phyloP scores from a whole-genome alignment of 306 rosid species.

The Lupinus albus region DNA sequence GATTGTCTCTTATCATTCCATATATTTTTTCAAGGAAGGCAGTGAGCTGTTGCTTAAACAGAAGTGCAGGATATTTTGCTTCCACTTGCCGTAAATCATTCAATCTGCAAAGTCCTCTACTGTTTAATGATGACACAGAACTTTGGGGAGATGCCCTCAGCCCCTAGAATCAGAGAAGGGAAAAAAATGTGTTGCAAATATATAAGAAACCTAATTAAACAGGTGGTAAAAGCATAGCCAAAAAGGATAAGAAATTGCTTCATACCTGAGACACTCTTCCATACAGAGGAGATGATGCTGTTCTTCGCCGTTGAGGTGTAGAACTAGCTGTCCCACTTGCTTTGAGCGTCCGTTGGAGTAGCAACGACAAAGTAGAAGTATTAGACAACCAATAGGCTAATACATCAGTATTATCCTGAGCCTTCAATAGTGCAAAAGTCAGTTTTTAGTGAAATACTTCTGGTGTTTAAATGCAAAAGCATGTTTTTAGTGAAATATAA shows the following conservation, averaged over 20 bases:
- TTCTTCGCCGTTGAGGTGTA: slow-evolving; percentile 97
- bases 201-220: slow-evolving; percentile 33
- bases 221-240: slow-evolving; percentile 10
- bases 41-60: slow-evolving; percentile 99
- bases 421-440: slow-evolving; percentile 55
- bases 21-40: slow-evolving; percentile 98
- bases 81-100: slow-evolving; percentile 98
- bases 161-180: slow-evolving; percentile 63
- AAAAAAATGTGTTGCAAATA: slow-evolving; percentile 28
- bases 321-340: slow-evolving; percentile 99
- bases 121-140: slow-evolving; percentile 81
- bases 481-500: no score
- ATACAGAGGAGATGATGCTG: slow-evolving; percentile 86
- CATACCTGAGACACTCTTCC: slow-evolving; percentile 99
- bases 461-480: slow-evolving; percentile 33
- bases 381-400: slow-evolving; percentile 96
- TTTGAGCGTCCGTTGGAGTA: slow-evolving; percentile 98
- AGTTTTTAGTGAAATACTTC: slow-evolving; percentile 38
- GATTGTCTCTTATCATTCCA: slow-evolving; percentile 96
- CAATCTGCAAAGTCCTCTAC: slow-evolving; percentile 81
- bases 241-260: slow-evolving; percentile 40
- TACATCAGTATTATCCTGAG: slow-evolving; percentile 81
- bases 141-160: slow-evolving; percentile 90
- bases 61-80: slow-evolving; percentile 96
- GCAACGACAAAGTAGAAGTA: slow-evolving; percentile 86